Evolutionary conservation across 2,329 filamentous ascomycete genomes (phyloP).

Genomic region (Penicillium sp.): DNA sequence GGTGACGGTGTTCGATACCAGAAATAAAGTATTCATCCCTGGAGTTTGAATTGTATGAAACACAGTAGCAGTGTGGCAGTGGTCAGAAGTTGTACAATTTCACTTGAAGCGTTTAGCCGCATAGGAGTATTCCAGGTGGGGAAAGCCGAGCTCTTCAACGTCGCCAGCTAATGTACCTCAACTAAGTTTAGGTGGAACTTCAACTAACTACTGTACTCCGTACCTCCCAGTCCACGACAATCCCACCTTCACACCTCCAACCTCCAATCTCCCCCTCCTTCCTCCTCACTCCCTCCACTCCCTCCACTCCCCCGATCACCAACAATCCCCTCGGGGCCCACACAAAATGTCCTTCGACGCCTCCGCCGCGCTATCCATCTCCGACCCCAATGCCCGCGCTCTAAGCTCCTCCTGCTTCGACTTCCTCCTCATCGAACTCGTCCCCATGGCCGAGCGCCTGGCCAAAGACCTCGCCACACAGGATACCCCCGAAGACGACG

Average conservation of each 20-base stretch:
- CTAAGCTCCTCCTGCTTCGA: slow-evolving; percentile 86
- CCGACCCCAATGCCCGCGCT: slow-evolving; percentile 74
- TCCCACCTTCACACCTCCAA: not conserved
- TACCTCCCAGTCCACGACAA: not conserved
- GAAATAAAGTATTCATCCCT: not conserved
- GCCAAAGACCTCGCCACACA: slow-evolving; percentile 63
- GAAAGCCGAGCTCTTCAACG: not conserved
- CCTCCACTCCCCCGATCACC: not conserved
- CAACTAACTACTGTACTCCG: not conserved
- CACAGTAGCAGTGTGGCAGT: not conserved
- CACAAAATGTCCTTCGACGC: slow-evolving; percentile 71
- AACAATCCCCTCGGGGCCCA: slow-evolving; percentile 1
- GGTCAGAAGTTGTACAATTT: not conserved
- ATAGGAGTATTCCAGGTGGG: not conserved
- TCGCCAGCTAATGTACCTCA: not conserved
- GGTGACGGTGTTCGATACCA: not conserved
- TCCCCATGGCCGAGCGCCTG: slow-evolving; percentile 88
- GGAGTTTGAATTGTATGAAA: not conserved
- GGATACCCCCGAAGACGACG: slow-evolving; percentile 57
- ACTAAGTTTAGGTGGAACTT: too few species aligned
- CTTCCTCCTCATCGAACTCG: slow-evolving; percentile 92
- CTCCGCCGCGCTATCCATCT: slow-evolving; percentile 68
- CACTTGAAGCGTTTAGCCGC: not conserved
- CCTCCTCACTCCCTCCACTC: not conserved
- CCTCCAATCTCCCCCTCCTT: not conserved